A percentile compares a stretch with the other conserved stretches of the same genome.
phyloP scores from a whole-genome alignment of 345 rosid species.

The Linum usitatissimum region DNA sequence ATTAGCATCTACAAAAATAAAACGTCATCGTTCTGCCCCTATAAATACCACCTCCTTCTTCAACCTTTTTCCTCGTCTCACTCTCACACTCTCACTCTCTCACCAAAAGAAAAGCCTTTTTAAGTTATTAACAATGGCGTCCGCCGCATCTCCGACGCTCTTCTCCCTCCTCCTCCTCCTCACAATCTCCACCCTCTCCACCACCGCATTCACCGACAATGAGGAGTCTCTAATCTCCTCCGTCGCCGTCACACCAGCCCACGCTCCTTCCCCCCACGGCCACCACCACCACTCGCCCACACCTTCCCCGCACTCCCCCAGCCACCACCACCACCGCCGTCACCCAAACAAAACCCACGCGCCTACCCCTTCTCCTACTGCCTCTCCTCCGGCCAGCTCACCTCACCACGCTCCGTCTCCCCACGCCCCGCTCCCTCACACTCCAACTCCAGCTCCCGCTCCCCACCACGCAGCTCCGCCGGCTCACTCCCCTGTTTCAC shows the following conservation, averaged over 20 bases:
- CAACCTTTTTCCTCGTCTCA: not conserved
- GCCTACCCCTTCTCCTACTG: conserved; percentile 10
- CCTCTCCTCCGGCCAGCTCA: conserved; percentile 14
- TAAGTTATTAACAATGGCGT: conserved; percentile 16
- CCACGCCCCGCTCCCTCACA: not conserved
- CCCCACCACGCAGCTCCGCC: conserved; percentile 26
- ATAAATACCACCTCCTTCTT: not conserved
- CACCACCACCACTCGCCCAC: conserved; percentile 19
- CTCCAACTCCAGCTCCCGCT: conserved; percentile 10
- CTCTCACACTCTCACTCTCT: not conserved
- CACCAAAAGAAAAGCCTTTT: not conserved
- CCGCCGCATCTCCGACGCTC: conserved; percentile 21
- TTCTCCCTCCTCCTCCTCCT: conserved; percentile 1
- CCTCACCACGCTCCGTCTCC: conserved; percentile 15
- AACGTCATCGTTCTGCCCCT: conserved; percentile 24
- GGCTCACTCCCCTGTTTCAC: conserved; percentile 10
- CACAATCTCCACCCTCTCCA: conserved; percentile 23
- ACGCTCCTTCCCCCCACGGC: conserved; percentile 13
- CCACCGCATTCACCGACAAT: conserved; percentile 16
- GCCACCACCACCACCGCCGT: conserved; percentile 30
- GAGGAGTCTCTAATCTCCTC: conserved; percentile 9
- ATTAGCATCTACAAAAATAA: conserved; percentile 21
- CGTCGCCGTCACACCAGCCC: conserved; percentile 8
- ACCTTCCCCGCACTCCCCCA: conserved; percentile 11
- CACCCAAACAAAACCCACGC: conserved; percentile 20